Evolutionary conservation across 2,329 filamentous ascomycete genomes (phyloP).

Genomic region (Ophiostoma perfectum): DNA sequence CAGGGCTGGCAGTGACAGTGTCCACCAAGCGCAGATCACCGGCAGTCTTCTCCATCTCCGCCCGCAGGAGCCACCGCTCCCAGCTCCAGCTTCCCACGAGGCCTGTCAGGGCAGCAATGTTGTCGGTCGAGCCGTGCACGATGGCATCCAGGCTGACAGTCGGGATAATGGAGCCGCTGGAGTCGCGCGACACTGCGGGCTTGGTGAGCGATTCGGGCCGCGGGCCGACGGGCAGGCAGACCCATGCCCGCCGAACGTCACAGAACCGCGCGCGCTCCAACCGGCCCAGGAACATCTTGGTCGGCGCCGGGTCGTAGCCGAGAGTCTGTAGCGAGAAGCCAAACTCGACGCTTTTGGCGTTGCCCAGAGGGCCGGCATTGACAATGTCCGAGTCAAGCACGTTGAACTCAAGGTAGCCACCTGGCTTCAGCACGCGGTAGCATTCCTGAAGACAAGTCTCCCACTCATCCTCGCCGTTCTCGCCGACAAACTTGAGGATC

Average conservation of each 20-base stretch:
- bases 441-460: slow-evolving; percentile 80
- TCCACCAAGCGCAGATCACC: slow-evolving; percentile 57
- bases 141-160: slow-evolving; percentile 57
- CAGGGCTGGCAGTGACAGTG: slow-evolving; percentile 46
- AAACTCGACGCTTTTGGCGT: slow-evolving; percentile 86
- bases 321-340: slow-evolving; percentile 82
- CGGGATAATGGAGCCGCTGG: slow-evolving; percentile 38
- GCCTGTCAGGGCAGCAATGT: slow-evolving; percentile 69
- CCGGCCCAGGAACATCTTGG: slow-evolving; percentile 71
- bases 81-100: slow-evolving; percentile 83
- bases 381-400: slow-evolving; percentile 87
- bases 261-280: slow-evolving; percentile 70
- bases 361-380: slow-evolving; percentile 71
- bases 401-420: slow-evolving; percentile 86
- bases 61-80: slow-evolving; percentile 92
- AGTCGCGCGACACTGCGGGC: slow-evolving; percentile 33
- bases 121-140: slow-evolving; percentile 62
- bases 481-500: slow-evolving; percentile 67
- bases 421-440: slow-evolving; percentile 85
- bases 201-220: slow-evolving; percentile 38
- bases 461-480: slow-evolving; percentile 75
- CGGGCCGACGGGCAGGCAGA: slow-evolving; percentile 75
- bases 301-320: slow-evolving; percentile 82
- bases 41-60: slow-evolving; percentile 73
- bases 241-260: slow-evolving; percentile 79